Evolutionary conservation across 2,329 filamentous ascomycete species (phyloP), one percentile per base, ranked within the genome.

Genomic region (Coccinonectria pachysandricola): DNA sequence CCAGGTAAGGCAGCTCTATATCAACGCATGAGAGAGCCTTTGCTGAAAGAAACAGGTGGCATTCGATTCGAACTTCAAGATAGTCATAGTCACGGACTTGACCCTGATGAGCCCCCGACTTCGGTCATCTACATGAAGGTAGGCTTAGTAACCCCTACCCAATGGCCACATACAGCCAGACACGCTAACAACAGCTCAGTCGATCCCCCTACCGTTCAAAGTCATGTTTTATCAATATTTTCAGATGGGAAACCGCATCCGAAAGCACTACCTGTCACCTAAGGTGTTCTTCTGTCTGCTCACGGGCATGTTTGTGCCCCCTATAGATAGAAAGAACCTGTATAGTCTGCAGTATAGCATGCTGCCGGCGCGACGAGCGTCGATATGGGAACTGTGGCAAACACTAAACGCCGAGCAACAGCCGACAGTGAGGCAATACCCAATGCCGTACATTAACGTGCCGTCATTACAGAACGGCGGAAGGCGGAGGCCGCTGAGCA

Each of bases 271-370:
- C 53, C 68, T 96, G 21, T 88, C 86, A 0, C 85, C 85, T 0
- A 73, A 78, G 9, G 92, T 98, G 12, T 71, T 96, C 24, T 67
- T 94, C 19, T 91, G 85, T 45, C 75, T 98, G 2, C 64, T 87
- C 13, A 93, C 85, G 0, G 91, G 91, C 32, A 82, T 81, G 35
- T 95, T 95, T 40, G 86, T 96, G 2, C 91, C 88, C 8, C 88
- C 92, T 0, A 92, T 98, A 24, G 87, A 95, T 50, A 74, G 92
- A 27, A 88, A 87, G 49, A 92, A 91, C 48, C 65, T 98, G 26
- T 98, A 98, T 57, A 92, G 85, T 42, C 64, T 98, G 45, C 91
- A 98, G 58, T 98, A 98, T 56, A 93, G 85, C 59, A 96, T 96
- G 85, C 67, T 98, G 20, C 92, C 92, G 0, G 80, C 83, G 6